phyloP scores from a whole-genome alignment of 768 basidiomycete genomes.

The Exidia glandulosa region DNA sequence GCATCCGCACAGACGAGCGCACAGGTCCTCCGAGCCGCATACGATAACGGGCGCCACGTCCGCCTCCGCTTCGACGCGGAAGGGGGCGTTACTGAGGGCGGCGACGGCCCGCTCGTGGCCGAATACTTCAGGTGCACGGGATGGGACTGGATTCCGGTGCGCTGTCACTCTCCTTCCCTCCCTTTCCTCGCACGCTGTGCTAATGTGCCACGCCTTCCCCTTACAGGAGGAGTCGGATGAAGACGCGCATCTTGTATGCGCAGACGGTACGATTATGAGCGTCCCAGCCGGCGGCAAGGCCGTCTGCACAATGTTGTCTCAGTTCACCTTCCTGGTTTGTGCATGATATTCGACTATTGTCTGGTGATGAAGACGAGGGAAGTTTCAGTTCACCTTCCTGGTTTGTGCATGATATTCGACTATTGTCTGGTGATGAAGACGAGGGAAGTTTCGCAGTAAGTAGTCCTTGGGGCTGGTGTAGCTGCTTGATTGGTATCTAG shows the following conservation, averaged over 20 bases:
- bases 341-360: too few species aligned
- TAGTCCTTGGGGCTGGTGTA: too few species aligned
- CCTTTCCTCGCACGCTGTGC: slow-evolving; percentile 5
- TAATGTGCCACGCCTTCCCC: background rate
- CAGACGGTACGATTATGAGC: slow-evolving; percentile 63
- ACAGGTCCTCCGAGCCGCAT: slow-evolving; percentile 54
- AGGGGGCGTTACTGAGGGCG: slow-evolving; percentile 31
- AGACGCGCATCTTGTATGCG: slow-evolving; percentile 61
- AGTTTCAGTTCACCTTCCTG: too few species aligned
- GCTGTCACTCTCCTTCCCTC: slow-evolving; percentile 15
- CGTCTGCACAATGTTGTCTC: slow-evolving; percentile 29
- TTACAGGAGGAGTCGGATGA: slow-evolving; percentile 47
- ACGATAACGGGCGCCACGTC: slow-evolving; percentile 64
- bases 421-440: too few species aligned
- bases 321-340: background rate
- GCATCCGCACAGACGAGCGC: slow-evolving; percentile 44
- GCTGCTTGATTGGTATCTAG: too few species aligned
- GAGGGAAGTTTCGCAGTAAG: too few species aligned
- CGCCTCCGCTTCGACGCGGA: slow-evolving; percentile 40
- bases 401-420: too few species aligned
- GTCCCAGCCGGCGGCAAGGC: slow-evolving; percentile 53
- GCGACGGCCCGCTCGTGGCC: slow-evolving; percentile 40
- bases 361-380: too few species aligned
- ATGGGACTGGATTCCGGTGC: slow-evolving; percentile 83
- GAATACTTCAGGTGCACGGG: slow-evolving; percentile 71